A percentile compares a stretch with the other conserved stretches of the same genome.
These are phyloP conservation scores for Aureococcus anophagefferens DNA, from an alignment of 108 stramenopile genomes.

Conservation along the genomic window DNA sequence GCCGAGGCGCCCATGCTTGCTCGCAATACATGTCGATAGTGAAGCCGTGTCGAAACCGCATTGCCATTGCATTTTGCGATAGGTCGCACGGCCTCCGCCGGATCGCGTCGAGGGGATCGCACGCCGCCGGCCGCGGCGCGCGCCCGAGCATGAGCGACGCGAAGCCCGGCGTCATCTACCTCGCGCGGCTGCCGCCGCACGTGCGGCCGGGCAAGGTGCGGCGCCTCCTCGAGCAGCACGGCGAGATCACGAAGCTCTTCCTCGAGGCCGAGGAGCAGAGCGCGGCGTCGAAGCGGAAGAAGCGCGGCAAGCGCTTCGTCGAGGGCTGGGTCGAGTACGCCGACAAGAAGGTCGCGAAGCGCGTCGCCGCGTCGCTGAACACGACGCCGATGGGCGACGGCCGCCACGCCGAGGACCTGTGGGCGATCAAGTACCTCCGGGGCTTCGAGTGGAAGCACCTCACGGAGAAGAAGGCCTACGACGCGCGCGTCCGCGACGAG, in stretches of 20 bases:
- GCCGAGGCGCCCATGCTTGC: too few relatives aligned
- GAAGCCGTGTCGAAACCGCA: too few relatives aligned
- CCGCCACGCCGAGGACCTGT: constrained; percentile 61
- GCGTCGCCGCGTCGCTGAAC: constrained; percentile 67
- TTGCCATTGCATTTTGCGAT: too few relatives aligned
- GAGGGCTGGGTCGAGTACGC: constrained; percentile 97
- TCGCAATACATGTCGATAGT: too few relatives aligned
- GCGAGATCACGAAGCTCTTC: constrained; percentile 75
- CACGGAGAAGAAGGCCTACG: constrained; percentile 94
- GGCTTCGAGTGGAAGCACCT: constrained; percentile 92
- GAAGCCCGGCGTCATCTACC: neutral
- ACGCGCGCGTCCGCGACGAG: constrained; percentile 77
- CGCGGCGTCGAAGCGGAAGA: constrained; percentile 52
- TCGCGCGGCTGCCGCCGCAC: constrained; percentile 61
- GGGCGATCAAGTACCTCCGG: constrained; percentile 86
- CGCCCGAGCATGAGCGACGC: too few relatives aligned
- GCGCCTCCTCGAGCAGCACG: constrained; percentile 74
- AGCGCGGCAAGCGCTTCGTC: constrained; percentile 68
- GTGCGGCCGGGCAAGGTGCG: constrained; percentile 90
- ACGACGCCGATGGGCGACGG: constrained; percentile 57
- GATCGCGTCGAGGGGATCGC: too few relatives aligned
- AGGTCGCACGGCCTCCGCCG: too few relatives aligned
- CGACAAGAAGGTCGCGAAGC: constrained; percentile 72
- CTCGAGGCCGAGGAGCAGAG: constrained; percentile 85
- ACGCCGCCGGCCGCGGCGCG: too few relatives aligned